Evolutionary conservation across 768 basidiomycete species (phyloP), one percentile per base, ranked within the genome.

Genomic region (Goffeauzyma gilvescens): DNA sequence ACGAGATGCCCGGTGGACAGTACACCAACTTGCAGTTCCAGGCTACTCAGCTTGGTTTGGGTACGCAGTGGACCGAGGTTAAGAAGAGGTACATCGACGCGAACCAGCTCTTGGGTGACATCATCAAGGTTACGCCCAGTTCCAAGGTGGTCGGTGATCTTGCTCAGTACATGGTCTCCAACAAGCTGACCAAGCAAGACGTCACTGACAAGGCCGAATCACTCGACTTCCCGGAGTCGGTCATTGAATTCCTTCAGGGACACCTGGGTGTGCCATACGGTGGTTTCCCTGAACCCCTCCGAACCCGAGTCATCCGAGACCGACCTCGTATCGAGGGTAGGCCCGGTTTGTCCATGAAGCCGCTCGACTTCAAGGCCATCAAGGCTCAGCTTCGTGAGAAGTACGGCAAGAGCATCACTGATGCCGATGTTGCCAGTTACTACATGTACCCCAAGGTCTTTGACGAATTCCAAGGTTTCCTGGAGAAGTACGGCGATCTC

Each of bases 381-480:
- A 95, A 89, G 67, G 75, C 75, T 5, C 85, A 90, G 50, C 68
- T 98, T 44, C 74, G 83, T 49, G 80, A 80, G 67, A 93, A 83
- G 66, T 96, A 82, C 65, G 93, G 93, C 42, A 83, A 82, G 65
- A 80, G 85, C 60, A 89, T 98, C 60, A 81, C 81, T 8, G 86
- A 90, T 62, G 70, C 72, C 38, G 93, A 98, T 64, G 89, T 96
- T 34, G 76, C 79, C 28, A 87, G 83, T 39, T 93, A 86, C 69
- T 81, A 82, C 63, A 95, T 98, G 89, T 98, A 95, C 62, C 87
- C 90, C 32, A 90, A 93, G 78, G 86, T 90, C 46, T 96, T 95
- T 62, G 93, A 96, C 62, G 90, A 98, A 64, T 95, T 80, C 63
- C 82, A 86, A 62, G 73, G 77, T 50, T 98, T 95, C 69, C 71